Conservation (phyloP, 2,329 filamentous ascomycete genomes). For the Penicillium thymicola region DNA sequence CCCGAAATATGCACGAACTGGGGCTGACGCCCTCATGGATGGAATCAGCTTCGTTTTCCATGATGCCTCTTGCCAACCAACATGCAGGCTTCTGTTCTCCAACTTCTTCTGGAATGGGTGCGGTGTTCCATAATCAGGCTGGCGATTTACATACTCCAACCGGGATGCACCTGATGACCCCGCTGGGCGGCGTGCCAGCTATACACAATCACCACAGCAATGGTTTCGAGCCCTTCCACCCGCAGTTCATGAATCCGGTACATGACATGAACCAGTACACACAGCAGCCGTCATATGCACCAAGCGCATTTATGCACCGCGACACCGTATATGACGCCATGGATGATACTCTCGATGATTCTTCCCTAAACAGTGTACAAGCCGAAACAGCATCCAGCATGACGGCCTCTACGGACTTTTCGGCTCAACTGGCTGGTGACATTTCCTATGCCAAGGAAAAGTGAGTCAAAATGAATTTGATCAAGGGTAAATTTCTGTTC, state of each 20-base stretch:
- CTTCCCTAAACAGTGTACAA: constrained; percentile 59
- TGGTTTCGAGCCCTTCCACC: constrained; percentile 62
- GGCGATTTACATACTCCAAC: constrained; percentile 84
- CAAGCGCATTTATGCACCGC: constrained; percentile 75
- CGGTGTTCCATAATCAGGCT: constrained; percentile 76
- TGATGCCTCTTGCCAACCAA: constrained; percentile 74
- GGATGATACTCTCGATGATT: constrained; percentile 64
- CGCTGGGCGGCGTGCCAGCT: constrained; percentile 69
- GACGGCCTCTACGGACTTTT: constrained; percentile 29
- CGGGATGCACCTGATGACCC: constrained; percentile 71
- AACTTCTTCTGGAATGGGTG: constrained; percentile 72
- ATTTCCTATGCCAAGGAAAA: constrained; percentile 48
- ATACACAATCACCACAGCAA: constrained; percentile 58
- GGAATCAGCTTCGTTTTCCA: constrained; percentile 79
- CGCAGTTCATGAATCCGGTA: constrained; percentile 54
- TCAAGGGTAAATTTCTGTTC: constrained; percentile 5
- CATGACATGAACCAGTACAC: constrained; percentile 70
- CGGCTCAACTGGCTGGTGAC: constrained; percentile 19
- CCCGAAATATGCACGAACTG: constrained; percentile 77
- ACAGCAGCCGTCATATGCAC: constrained; percentile 63
- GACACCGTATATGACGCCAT: constrained; percentile 77
- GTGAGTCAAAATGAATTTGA: constrained; percentile 36
- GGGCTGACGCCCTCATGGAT: constrained; percentile 84
- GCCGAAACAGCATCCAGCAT: constrained; percentile 53
- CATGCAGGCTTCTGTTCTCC: constrained; percentile 83